Evolutionary conservation across 2,329 filamentous ascomycete genomes (phyloP), one percentile per base, ranked within the genome.

Genomic region (Zarea fungicola): DNA sequence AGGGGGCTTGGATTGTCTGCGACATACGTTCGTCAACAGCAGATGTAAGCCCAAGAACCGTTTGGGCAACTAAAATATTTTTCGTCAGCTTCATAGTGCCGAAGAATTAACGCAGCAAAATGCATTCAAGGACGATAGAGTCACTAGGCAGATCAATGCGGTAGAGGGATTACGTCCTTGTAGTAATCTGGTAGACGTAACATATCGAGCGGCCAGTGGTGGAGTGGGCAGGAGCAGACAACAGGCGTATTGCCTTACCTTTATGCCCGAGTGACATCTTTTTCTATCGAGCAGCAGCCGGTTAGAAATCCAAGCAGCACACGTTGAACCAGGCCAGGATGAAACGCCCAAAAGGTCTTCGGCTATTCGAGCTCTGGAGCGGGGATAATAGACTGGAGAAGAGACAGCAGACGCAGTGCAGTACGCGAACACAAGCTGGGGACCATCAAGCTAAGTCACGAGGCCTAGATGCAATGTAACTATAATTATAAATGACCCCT

Each of bases 221-320:
- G 23, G 43, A 18, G 18, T 21, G 13, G 37, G 45, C 45, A 48
- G 45, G 45, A 41, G 36, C 45, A 48, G 26, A 36, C 19, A n/a
- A 23, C 14, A 18, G 14, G 39, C 41, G 41, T 34, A 21, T 34
- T 16, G 34, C 41, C 48, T 48, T 50, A 50, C 48, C 31, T 50
- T 50, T 50, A 45, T 50, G 32, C 21, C 34, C 41, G 25, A 41
- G 34, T 16, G 21, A 34, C 41, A 50, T 45, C 14, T 34, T 48
- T 7, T 26, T 19, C 9, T 28, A 39, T 18, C 14, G 6, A 44
- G 5, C n/a, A 18, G 25, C 21, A 25, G 23, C 19, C 37, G 9
- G 18, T 16, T 23, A 22, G 19, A 34, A 31, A 23, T 14, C 25
- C 7, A 10, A 7, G 36, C 9, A 23, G 16, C 13, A 14, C 16